Percentiles rank a stretch among this genome's conserved stretches.
Evolutionary conservation across 352 stramenopile species (phyloP).

Genomic region (Thalassiosira livingstoniorum): DNA sequence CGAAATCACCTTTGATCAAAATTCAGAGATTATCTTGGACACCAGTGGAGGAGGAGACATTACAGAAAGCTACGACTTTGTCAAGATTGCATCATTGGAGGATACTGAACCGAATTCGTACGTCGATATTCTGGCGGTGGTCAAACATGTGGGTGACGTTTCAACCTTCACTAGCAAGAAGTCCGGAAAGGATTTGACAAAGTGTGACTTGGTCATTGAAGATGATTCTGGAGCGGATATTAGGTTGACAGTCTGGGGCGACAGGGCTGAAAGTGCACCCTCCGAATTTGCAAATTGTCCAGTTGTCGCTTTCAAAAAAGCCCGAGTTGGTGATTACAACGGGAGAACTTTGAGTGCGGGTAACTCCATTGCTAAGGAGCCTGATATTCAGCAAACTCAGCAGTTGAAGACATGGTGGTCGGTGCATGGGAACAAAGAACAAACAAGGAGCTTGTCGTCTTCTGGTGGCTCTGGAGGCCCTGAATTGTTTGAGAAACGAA

Average conservation of each 20-base stretch:
- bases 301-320: slow-evolving; percentile 95
- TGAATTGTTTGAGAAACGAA: slow-evolving; percentile 89
- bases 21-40: slow-evolving; percentile 92
- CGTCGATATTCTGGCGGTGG: slow-evolving; percentile 95
- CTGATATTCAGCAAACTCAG: slow-evolving; percentile 65
- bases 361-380: slow-evolving; percentile 50
- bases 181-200: slow-evolving; percentile 91
- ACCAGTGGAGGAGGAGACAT: slow-evolving; percentile 89
- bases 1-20: slow-evolving; percentile 97
- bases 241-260: slow-evolving; percentile 96
- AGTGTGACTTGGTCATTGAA: slow-evolving; percentile 95
- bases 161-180: slow-evolving; percentile 94
- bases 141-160: slow-evolving; percentile 92
- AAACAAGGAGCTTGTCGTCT: slow-evolving; percentile 88
- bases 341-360: slow-evolving; percentile 84
- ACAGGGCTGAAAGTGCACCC: slow-evolving; percentile 75
- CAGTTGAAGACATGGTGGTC: slow-evolving; percentile 75
- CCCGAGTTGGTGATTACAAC: slow-evolving; percentile 94
- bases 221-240: slow-evolving; percentile 96
- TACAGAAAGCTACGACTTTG: slow-evolving; percentile 92
- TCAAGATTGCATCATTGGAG: slow-evolving; percentile 93
- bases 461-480: slow-evolving; percentile 65
- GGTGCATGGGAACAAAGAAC: slow-evolving; percentile 71
- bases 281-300: slow-evolving; percentile 88
- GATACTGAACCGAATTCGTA: slow-evolving; percentile 88